Percentiles rank a stretch among this genome's conserved stretches.
phyloP scores from a whole-genome alignment of 306 rosid genomes.

The Arachis hypogaea region DNA sequence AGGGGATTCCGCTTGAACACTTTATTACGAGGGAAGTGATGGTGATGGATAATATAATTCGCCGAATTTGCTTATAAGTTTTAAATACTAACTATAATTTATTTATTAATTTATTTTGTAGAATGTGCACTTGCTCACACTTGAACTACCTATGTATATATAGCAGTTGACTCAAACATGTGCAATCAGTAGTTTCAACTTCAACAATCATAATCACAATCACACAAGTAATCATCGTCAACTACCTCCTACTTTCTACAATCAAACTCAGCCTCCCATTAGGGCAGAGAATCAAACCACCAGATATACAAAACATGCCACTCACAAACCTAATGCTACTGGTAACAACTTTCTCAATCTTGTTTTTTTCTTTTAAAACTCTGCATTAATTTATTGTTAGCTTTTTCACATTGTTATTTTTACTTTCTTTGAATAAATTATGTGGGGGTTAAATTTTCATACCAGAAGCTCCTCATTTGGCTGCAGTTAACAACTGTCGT shows the following conservation, averaged over 20 bases:
- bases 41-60: too few species aligned
- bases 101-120: background rate
- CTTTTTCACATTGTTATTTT: background rate
- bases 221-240: conserved; percentile 30
- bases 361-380: conserved; percentile 7
- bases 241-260: conserved; percentile 33
- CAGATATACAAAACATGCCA: conserved; percentile 52
- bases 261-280: conserved; percentile 35
- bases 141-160: conserved; percentile 26
- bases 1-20: too few species aligned
- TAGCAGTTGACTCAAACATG: conserved; percentile 53
- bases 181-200: conserved; percentile 39
- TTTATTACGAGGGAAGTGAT: too few species aligned
- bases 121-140: conserved; percentile 1
- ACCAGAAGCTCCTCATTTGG: conserved; percentile 44
- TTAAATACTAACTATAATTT: too few species aligned
- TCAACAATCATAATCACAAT: background rate
- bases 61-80: too few species aligned
- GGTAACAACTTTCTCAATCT: conserved; percentile 43
- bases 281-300: conserved; percentile 47
- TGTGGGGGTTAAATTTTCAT: conserved; percentile 22
- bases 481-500: conserved; percentile 57
- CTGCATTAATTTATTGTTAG: conserved; percentile 5
- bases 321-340: conserved; percentile 29
- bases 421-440: conserved; percentile 16